Base-by-base conservation (phyloP, 2,329 filamentous ascomycete species). In the Sporothrix globosa region DNA sequence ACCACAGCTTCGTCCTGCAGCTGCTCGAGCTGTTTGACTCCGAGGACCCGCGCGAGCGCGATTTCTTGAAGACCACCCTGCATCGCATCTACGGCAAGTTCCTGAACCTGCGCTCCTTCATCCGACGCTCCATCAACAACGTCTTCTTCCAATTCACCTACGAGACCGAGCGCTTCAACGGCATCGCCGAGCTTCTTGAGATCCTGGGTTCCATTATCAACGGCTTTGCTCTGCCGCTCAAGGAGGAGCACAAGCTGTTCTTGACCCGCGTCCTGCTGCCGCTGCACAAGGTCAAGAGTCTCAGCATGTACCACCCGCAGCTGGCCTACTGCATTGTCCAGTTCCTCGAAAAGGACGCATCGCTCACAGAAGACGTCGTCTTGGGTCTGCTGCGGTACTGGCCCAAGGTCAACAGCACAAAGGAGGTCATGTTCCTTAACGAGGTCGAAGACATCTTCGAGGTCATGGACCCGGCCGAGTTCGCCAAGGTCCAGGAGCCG, bases 81-180 rank as follows among this genome's bases (percentile, higher is more conserved):
- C 96, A 99, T 82, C 90, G 96, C 73, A 99, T 99, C 79, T 99
- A 99, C 79, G 96, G 96, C 77, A 99, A 99, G 83, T 99, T 99
- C 82, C 87, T 99, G 76, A 99, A 99, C 80, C 86, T 99, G 73
- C 91, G 96, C 72, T 98, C 96, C 41, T 99, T 97, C 81, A 99
- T 99, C 78, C 88, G 96, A 78, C 90, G 96, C 76, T 99, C 96
- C 70, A 99, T 99, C 86, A 99, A 99, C 88, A 98, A 99, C 78
- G 96, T 99, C 76, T 99, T 99, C 83, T 99, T 99, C 86, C 96
- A 99, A 79, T 99, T 99, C 81, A 94, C 93, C 72, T 99, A 99
- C 80, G 96, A 99, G 82, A 99, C 96, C 4, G 96, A 99, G 81
- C 88, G 96, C 71, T 98, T 99, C 84, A 99, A 99, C 77, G 96